These are phyloP conservation scores for Epithemia pelagica DNA, from an alignment of 108 stramenopile genomes.

Conservation along the genomic window DNA sequence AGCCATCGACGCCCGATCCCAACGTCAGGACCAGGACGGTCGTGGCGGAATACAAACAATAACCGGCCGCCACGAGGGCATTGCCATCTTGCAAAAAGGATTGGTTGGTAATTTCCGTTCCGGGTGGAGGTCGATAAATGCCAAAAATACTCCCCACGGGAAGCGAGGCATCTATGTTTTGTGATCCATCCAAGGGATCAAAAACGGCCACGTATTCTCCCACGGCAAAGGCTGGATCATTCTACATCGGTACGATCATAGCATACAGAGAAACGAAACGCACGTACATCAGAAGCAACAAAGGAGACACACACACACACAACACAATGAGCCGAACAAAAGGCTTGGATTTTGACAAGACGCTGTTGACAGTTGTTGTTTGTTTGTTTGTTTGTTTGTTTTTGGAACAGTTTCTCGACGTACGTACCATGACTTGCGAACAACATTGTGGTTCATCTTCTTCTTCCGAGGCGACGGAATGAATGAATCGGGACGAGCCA, in stretches of 20 bases:
- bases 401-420: too few species aligned
- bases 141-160: slow-evolving; percentile 98
- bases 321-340: neutral
- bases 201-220: slow-evolving; percentile 97
- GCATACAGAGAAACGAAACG: neutral
- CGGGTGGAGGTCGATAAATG: slow-evolving; percentile 75
- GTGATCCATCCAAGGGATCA: slow-evolving; percentile 90
- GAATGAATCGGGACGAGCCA: slow-evolving; percentile 52
- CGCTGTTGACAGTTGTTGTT: neutral
- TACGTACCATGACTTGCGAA: slow-evolving; percentile 71
- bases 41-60: slow-evolving; percentile 96
- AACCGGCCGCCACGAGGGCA: slow-evolving; percentile 88
- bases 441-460: slow-evolving; percentile 73
- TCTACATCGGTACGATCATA: too few species aligned
- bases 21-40: slow-evolving; percentile 94
- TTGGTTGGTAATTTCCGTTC: slow-evolving; percentile 24
- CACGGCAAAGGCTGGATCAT: slow-evolving; percentile 51
- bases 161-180: slow-evolving; percentile 95
- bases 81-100: slow-evolving; percentile 88
- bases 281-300: neutral
- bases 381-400: too few species aligned
- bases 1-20: slow-evolving; percentile 92
- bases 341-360: neutral
- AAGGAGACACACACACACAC: too few species aligned
- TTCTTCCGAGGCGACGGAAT: slow-evolving; percentile 80